Evolutionary conservation across 2,329 filamentous ascomycete genomes (phyloP).

Genomic region (Colletotrichum cordylinicola): DNA sequence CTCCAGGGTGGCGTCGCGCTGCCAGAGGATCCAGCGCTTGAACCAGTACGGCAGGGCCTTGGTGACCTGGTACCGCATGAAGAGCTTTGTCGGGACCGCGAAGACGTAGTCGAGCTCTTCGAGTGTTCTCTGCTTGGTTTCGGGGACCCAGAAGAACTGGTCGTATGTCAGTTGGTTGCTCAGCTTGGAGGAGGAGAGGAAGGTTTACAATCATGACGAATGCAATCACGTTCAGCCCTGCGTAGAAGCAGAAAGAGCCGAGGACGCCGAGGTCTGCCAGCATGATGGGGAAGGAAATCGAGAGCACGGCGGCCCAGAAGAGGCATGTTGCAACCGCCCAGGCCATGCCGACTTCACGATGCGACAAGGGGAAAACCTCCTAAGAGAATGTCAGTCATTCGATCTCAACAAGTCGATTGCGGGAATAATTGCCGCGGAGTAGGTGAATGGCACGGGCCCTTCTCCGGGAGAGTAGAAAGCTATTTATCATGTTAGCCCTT

Average conservation of each 20-base stretch:
- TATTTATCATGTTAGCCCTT: neutral
- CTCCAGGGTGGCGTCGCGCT: conserved; percentile 38
- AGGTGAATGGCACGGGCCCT: conserved; percentile 66
- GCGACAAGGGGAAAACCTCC: conserved; percentile 66
- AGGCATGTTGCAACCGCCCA: conserved; percentile 67
- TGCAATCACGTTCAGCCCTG: conserved; percentile 59
- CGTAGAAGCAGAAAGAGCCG: conserved; percentile 57
- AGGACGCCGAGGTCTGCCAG: conserved; percentile 36
- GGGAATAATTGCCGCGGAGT: conserved; percentile 50
- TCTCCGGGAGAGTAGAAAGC: conserved; percentile 67
- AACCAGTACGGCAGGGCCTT: conserved; percentile 38
- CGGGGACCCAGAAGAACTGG: conserved; percentile 59
- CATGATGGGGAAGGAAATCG: conserved; percentile 57
- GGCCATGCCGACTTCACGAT: conserved; percentile 69
- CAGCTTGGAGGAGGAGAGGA: neutral
- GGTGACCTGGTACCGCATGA: conserved; percentile 37
- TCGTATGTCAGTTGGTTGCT: neutral
- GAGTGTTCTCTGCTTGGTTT: conserved; percentile 64
- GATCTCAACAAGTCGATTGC: too few species aligned
- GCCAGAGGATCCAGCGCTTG: conserved; percentile 32
- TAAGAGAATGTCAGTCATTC: too few species aligned
- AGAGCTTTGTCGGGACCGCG: conserved; percentile 34
- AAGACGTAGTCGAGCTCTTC: conserved; percentile 51
- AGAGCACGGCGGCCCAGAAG: conserved; percentile 57
- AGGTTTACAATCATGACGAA: conserved; percentile 51